These are phyloP conservation scores for Silybum marianum DNA, from an alignment of 129 eudicot genomes.

Conservation along the genomic window DNA sequence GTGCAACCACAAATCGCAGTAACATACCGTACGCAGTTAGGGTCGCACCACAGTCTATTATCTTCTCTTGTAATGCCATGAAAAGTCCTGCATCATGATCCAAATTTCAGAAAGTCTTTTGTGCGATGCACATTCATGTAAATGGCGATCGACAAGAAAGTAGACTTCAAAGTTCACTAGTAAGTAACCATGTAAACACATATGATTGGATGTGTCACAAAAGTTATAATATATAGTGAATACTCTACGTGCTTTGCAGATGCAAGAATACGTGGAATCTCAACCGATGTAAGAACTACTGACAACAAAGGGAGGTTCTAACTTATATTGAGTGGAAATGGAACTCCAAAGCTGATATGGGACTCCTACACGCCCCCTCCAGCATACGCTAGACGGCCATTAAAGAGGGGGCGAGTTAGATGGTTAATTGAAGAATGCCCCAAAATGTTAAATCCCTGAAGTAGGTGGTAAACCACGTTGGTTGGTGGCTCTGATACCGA, in stretches of 20 bases:
- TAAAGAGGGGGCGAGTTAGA: background rate
- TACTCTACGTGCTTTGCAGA: background rate
- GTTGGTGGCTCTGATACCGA: too few species aligned
- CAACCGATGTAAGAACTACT: too few species aligned
- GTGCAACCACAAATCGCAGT: constrained; percentile 57
- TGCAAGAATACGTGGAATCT: too few species aligned
- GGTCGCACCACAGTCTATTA: constrained; percentile 60
- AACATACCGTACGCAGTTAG: constrained; percentile 51
- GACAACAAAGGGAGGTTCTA: background rate
- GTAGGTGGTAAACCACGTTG: background rate
- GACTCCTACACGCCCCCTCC: background rate
- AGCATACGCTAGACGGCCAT: background rate
- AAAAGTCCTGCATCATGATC: constrained; percentile 54
- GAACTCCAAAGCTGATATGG: background rate
- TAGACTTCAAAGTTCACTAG: background rate
- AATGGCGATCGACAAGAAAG: background rate
- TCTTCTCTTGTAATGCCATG: constrained; percentile 67
- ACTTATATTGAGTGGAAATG: background rate
- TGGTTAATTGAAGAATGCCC: background rate
- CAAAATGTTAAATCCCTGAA: background rate
- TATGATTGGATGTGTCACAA: background rate
- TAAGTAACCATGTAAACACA: background rate
- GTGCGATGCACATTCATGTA: background rate
- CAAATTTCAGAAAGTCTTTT: background rate
- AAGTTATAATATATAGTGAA: background rate